Conservation (phyloP, 139 green algal genomes). For the Coccomyxa sp. region DNA sequence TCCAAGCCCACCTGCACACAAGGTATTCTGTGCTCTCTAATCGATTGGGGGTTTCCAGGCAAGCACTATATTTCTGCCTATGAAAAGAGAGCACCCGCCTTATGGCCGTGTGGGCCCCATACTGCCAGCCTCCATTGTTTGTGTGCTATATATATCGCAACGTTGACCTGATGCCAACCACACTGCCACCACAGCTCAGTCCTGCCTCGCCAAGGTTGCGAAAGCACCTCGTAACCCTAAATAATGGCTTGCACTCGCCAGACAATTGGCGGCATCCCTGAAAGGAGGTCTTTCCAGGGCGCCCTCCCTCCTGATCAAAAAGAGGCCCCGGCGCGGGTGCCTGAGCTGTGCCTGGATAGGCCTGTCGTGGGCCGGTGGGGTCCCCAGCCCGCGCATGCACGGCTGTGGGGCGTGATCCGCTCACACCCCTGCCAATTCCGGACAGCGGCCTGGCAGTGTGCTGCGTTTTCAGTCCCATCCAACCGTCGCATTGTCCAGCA, state of each 20-base stretch:
- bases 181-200: no score
- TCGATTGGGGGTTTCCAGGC: no score
- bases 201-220: background rate
- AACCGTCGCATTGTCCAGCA: no score
- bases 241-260: background rate
- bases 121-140: no score
- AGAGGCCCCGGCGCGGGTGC: background rate
- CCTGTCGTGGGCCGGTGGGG: background rate
- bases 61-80: no score
- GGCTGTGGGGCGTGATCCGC: background rate
- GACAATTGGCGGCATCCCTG: background rate
- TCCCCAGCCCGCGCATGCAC: background rate
- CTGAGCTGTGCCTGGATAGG: background rate
- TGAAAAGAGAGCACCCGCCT: no score
- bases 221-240: slow-evolving; percentile 2
- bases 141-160: no score
- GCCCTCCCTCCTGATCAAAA: background rate
- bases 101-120: no score
- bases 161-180: no score
- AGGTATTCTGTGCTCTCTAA: no score
- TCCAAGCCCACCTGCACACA: background rate
- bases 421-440: background rate
- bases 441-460: background rate
- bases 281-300: background rate
- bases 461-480: background rate